phyloP scores from a whole-genome alignment of 1,139 yeast genomes.

The Candida albicans region DNA sequence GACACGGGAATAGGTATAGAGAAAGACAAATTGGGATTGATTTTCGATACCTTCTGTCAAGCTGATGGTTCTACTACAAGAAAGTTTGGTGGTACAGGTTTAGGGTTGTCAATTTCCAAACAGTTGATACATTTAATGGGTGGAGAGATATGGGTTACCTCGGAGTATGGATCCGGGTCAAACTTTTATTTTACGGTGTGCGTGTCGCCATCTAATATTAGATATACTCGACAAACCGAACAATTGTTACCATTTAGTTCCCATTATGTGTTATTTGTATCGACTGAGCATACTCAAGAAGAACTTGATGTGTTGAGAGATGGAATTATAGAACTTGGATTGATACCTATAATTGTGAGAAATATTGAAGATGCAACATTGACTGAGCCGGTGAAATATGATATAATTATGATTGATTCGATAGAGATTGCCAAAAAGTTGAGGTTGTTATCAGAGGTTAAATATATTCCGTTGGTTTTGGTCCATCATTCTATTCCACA shows the following conservation, averaged over 20 bases:
- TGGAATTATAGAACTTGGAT: constrained; percentile 44
- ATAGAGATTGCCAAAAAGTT: constrained; percentile 71
- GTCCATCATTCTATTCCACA: constrained; percentile 77
- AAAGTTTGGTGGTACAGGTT: constrained; percentile 88
- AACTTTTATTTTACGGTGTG: constrained; percentile 78
- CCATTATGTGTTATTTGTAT: constrained; percentile 68
- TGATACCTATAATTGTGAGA: constrained; percentile 51
- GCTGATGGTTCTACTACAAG: constrained; percentile 92
- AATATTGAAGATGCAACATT: constrained; percentile 51
- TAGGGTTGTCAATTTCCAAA: constrained; percentile 83
- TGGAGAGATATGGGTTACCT: constrained; percentile 86
- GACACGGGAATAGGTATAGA: constrained; percentile 91
- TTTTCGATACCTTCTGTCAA: constrained; percentile 86
- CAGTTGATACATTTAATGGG: constrained; percentile 88
- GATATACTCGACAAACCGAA: constrained; percentile 65
- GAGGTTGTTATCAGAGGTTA: constrained; percentile 68
- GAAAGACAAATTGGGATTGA: constrained; percentile 76
- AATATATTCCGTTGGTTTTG: constrained; percentile 77
- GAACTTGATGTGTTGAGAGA: constrained; percentile 48
- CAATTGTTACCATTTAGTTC: constrained; percentile 69
- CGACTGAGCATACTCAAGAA: constrained; percentile 58
- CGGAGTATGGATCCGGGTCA: constrained; percentile 79
- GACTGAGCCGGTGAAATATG: constrained; percentile 62
- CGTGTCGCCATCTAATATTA: constrained; percentile 70
- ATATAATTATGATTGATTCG: constrained; percentile 79